phyloP scores from a whole-genome alignment of 345 rosid species.

The Crucihimalaya himalaica region DNA sequence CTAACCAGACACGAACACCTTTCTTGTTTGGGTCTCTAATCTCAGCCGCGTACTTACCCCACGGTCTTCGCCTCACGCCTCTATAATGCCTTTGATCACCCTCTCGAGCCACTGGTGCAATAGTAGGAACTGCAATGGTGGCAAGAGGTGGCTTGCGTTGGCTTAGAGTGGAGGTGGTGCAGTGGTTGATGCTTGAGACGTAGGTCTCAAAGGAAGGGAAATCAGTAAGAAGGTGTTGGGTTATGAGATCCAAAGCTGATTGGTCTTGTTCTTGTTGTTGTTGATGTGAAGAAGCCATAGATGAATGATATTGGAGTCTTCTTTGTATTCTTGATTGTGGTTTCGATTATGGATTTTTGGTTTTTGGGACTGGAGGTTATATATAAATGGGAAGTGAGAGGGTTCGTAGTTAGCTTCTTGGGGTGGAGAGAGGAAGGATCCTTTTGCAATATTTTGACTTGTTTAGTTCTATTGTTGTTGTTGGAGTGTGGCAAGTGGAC shows the following conservation, averaged over 20 bases:
- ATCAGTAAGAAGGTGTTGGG: conserved; percentile 62
- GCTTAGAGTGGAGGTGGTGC: conserved; percentile 47
- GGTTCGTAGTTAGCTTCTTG: conserved; percentile 22
- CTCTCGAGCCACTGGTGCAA: conserved; percentile 3
- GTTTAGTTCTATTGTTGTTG: background rate
- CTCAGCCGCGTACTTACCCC: conserved; percentile 92
- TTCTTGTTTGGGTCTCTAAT: conserved; percentile 85
- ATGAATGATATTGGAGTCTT: background rate
- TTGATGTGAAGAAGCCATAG: conserved; percentile 27
- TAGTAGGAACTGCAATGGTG: conserved; percentile 25
- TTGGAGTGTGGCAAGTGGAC: conserved; percentile 25
- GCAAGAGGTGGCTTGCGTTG: conserved; percentile 64
- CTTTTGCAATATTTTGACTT: background rate
- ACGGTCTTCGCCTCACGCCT: conserved; percentile 79
- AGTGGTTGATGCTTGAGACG: conserved; percentile 36
- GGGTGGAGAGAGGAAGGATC: conserved; percentile 34
- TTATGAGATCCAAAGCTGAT: conserved; percentile 58
- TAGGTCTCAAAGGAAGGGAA: conserved; percentile 50
- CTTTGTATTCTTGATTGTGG: background rate
- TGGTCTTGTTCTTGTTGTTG: conserved; percentile 30
- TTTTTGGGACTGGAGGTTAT: conserved; percentile 14
- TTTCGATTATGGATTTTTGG: conserved; percentile 11
- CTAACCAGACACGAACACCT: conserved; percentile 83
- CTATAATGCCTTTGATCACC: conserved; percentile 59
- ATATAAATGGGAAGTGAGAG: conserved; percentile 24